Conservation (phyloP, 129 eudicot species). For the Rutidosis leptorrhynchoides region DNA sequence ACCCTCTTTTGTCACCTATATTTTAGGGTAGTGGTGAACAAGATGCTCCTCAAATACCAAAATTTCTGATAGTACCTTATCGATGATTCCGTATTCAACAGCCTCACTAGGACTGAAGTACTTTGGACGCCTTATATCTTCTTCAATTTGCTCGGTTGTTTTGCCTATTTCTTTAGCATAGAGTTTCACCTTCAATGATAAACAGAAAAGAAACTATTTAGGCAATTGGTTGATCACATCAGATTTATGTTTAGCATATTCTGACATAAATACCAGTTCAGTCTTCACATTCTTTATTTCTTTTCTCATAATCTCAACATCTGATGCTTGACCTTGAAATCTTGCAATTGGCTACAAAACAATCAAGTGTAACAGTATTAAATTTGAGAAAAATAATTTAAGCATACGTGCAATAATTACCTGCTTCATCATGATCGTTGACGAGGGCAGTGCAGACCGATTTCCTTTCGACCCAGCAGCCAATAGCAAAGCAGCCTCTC, state of each 20-base stretch:
- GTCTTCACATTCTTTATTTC: slow-evolving; percentile 62
- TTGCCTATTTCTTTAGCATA: slow-evolving; percentile 68
- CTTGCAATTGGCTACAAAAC: slow-evolving; percentile 82
- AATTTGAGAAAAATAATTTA: not conserved
- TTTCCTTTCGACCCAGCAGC: slow-evolving; percentile 94
- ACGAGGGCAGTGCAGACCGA: slow-evolving; percentile 92
- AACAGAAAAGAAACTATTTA: not conserved
- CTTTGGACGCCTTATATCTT: slow-evolving; percentile 85
- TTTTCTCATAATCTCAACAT: slow-evolving; percentile 70
- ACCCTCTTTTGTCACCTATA: not conserved
- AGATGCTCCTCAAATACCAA: not conserved
- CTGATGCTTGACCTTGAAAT: slow-evolving; percentile 88
- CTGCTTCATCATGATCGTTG: slow-evolving; percentile 94
- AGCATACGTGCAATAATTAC: slow-evolving; percentile 28
- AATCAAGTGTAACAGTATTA: not conserved
- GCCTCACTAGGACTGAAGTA: slow-evolving; percentile 97
- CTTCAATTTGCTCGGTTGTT: slow-evolving; percentile 73
- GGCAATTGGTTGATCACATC: not conserved
- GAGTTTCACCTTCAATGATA: slow-evolving; percentile 61
- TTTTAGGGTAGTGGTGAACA: not conserved
- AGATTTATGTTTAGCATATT: not conserved
- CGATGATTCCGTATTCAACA: slow-evolving; percentile 94
- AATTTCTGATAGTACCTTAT: slow-evolving; percentile 54
- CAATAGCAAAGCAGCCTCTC: slow-evolving; percentile 94
- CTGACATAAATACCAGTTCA: slow-evolving; percentile 38